These are phyloP conservation scores for Penium margaritaceum DNA, from an alignment of 139 green algal species.

Conservation along the genomic window DNA sequence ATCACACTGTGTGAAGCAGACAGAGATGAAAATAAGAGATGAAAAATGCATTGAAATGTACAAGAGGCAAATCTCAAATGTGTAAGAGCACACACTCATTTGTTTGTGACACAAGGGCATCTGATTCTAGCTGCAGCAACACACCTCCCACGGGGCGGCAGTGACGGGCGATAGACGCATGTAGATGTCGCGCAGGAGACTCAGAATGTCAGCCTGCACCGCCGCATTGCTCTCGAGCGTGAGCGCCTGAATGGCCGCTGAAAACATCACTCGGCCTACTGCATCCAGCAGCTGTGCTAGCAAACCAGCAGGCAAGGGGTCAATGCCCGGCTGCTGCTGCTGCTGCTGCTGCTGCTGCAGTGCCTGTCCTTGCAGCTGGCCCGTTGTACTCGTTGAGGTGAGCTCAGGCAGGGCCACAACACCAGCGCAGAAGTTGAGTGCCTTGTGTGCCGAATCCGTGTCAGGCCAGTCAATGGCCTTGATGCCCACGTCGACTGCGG, in stretches of 20 bases:
- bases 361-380: too few relatives aligned
- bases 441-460: slow-evolving; percentile 49
- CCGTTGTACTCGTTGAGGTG: too few relatives aligned
- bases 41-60: too few relatives aligned
- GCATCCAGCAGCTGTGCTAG: slow-evolving; percentile 41
- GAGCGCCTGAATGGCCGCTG: slow-evolving; percentile 49
- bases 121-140: too few relatives aligned
- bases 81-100: too few relatives aligned
- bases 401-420: slow-evolving; percentile 35
- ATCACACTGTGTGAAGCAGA: too few relatives aligned
- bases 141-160: slow-evolving; percentile 2
- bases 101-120: too few relatives aligned
- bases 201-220: slow-evolving; percentile 60
- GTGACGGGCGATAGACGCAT: slow-evolving; percentile 37
- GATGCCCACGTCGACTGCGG: slow-evolving; percentile 51
- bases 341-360: too few relatives aligned
- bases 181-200: slow-evolving; percentile 57
- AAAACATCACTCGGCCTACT: slow-evolving; percentile 53
- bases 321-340: not conserved
- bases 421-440: slow-evolving; percentile 52
- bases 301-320: too few relatives aligned
- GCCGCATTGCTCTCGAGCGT: slow-evolving; percentile 28
- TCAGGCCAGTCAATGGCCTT: slow-evolving; percentile 66
- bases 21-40: too few relatives aligned
- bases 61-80: too few relatives aligned